Conservation (phyloP, 2,329 filamentous ascomycete genomes). For the Pestalotiopsis sp. region DNA sequence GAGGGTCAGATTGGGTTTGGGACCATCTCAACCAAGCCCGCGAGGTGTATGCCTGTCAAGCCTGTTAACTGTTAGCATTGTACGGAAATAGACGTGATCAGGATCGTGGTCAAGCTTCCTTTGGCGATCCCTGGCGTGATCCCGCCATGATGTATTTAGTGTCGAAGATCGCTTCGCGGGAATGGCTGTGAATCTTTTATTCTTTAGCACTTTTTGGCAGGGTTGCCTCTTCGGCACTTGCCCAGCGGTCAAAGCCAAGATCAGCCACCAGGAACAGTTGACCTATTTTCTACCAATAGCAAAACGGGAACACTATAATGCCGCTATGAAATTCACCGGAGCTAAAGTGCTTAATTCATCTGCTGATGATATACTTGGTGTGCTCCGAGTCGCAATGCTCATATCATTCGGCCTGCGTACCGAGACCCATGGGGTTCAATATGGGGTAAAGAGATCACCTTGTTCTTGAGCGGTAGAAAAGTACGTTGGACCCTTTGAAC, state of each 20-base stretch:
- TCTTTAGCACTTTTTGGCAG: not conserved
- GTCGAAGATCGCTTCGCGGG: not conserved
- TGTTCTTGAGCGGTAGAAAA: not conserved
- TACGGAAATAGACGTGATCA: not conserved
- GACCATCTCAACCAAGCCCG: not conserved
- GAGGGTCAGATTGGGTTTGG: not conserved
- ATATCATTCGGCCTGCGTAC: not conserved
- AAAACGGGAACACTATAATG: not conserved
- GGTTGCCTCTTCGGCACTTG: constrained; percentile 1
- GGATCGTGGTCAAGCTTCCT: not conserved
- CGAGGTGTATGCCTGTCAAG: not conserved
- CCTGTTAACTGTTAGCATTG: too few relatives aligned
- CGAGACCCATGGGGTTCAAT: not conserved
- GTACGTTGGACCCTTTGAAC: not conserved
- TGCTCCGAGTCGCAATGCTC: not conserved
- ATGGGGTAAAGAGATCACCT: not conserved
- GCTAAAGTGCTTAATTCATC: not conserved
- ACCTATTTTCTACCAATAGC: not conserved
- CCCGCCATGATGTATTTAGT: not conserved
- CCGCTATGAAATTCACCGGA: not conserved
- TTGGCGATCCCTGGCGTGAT: not conserved
- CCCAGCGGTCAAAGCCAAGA: not conserved
- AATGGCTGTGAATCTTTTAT: not conserved
- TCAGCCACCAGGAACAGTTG: constrained; percentile 8
- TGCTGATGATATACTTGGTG: not conserved